Evolutionary conservation across 73 alveolate species (phyloP).

Genomic region (Paraurostyla sp.): DNA sequence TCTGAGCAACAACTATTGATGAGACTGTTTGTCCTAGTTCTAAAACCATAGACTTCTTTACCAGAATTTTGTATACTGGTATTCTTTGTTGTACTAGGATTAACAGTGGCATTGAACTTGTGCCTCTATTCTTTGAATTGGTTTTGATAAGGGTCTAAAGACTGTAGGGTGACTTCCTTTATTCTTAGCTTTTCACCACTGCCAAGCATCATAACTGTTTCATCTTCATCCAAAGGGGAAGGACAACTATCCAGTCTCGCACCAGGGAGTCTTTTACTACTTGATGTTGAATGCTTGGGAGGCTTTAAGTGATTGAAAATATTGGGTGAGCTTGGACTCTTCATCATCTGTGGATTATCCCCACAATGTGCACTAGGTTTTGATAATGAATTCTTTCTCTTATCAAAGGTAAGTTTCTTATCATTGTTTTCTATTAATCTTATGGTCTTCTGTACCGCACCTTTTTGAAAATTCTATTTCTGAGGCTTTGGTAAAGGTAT

Average conservation of each 20-base stretch:
- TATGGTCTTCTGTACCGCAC: conserved; percentile 5
- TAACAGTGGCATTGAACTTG: conserved; percentile 5
- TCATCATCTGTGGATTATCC: too few species aligned
- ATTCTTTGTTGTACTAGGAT: background rate
- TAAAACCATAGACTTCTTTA: background rate
- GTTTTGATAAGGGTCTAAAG: conserved; percentile 5
- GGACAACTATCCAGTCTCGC: conserved; percentile 42
- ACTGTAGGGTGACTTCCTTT: background rate
- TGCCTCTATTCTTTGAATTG: conserved; percentile 38
- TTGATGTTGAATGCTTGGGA: background rate
- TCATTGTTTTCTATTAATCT: background rate
- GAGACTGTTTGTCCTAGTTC: conserved; percentile 36
- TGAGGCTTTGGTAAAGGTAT: conserved; percentile 25
- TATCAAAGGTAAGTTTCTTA: background rate
- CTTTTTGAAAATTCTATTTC: background rate
- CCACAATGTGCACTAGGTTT: background rate
- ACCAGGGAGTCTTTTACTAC: background rate
- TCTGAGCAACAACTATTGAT: conserved; percentile 1
- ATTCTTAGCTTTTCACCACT: conserved; percentile 46
- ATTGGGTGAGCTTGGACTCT: conserved; percentile 39
- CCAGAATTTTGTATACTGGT: background rate
- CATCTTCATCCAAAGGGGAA: conserved; percentile 59
- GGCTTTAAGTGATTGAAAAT: too few species aligned
- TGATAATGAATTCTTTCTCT: background rate
- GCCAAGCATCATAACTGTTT: conserved; percentile 2